These are phyloP conservation scores for Millerago galiae DNA, from an alignment of 805 yeast species.

Conservation along the genomic window DNA sequence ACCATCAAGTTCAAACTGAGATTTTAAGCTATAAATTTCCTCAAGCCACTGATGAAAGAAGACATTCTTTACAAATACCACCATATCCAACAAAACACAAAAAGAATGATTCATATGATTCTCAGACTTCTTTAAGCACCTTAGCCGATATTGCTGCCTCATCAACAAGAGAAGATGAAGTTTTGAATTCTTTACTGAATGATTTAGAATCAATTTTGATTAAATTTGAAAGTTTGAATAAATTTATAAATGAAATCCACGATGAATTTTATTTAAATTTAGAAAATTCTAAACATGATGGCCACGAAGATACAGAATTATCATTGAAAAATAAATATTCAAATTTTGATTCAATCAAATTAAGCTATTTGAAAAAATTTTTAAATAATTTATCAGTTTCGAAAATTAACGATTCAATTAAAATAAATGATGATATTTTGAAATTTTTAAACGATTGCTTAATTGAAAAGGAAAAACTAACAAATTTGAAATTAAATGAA, in stretches of 20 bases:
- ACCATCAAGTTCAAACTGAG: neutral
- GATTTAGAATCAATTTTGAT: constrained; percentile 10
- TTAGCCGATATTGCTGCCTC: constrained; percentile 25
- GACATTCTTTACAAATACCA: constrained; percentile 11
- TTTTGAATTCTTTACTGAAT: constrained; percentile 2
- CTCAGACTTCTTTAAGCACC: constrained; percentile 18
- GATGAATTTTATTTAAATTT: constrained; percentile 14
- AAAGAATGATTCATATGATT: constrained; percentile 19
- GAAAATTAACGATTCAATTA: constrained; percentile 5
- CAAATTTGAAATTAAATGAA: neutral
- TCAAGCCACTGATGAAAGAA: neutral
- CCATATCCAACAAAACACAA: constrained; percentile 9
- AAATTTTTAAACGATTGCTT: constrained; percentile 12
- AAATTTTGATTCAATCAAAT: neutral
- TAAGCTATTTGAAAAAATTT: constrained; percentile 4
- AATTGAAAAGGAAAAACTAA: neutral
- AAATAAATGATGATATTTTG: constrained; percentile 4
- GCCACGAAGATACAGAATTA: neutral
- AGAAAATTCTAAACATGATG: constrained; percentile 1
- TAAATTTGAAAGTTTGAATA: constrained; percentile 9
- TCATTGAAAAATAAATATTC: constrained; percentile 3
- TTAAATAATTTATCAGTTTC: constrained; percentile 8
- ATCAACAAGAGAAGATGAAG: neutral
- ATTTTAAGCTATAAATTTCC: neutral
- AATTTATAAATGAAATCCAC: constrained; percentile 15